Evolutionary conservation across 805 yeast genomes (phyloP), one percentile per base, ranked within the genome.

Genomic region (Phaffomyces antillensis): DNA sequence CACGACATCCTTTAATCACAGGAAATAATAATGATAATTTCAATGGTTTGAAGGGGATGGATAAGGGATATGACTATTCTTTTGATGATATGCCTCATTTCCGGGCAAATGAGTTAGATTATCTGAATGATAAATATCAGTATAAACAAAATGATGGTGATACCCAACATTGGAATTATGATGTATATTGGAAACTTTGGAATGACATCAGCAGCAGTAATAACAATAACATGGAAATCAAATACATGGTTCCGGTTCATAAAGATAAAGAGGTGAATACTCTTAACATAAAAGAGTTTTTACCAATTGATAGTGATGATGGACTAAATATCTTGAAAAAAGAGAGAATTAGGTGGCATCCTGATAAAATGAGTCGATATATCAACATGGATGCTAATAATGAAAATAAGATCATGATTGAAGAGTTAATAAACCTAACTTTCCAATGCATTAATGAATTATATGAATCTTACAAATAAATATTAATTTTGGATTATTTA

Each of bases 281-380:
- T 3, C 43, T 24, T 2, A 46, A 51, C 33, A 36, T 62, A 8
- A 23, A 41, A 15, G 5, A 17, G 2, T 61, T 62, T 37, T 37
- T 59, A 10, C 32, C 38, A 10, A 38, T 51, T 4, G 18, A 49
- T 2, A 11, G 16, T 26, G 20, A 4, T 10, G 17, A 37, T 2
- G 50, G 50, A 40, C 44, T 45, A 36, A 40, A 7, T 32, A n/a
- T 7, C 1, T 47, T 68, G 23, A 77, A 72, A 46, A 52, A 47
- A 26, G 88, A 82, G 52, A 58, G 88, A 44, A 59, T 81, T 7
- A 61, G 76, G 49, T 82, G 88, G 88, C 89, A 82, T 57, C 89
- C 89, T 1, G 89, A 82, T 55, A 74, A 72, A 53, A 75, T 82
- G 80, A 53, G 58, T 11, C 56, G 59, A 11, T 57, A 20, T 20